Conservation (phyloP, 2,329 filamentous ascomycete species). For the Aspergillus fructus region DNA sequence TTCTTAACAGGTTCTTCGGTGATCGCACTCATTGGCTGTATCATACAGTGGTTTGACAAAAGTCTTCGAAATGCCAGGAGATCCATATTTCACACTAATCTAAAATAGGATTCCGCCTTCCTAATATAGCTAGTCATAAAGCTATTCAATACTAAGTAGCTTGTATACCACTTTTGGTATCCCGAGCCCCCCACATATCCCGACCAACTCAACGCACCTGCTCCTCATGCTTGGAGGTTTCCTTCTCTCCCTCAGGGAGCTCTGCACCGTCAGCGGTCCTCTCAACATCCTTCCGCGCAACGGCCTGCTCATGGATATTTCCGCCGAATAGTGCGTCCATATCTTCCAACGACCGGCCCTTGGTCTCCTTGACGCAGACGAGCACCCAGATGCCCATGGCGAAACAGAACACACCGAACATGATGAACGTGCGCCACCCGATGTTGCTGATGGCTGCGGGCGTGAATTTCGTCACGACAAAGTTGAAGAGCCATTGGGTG, state of each 20-base stretch:
- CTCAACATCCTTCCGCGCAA: neutral
- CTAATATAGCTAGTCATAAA: too few relatives aligned
- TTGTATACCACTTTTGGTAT: too few relatives aligned
- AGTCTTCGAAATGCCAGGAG: too few relatives aligned
- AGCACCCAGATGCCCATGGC: slow-evolving; percentile 26
- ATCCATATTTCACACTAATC: too few relatives aligned
- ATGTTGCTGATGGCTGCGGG: slow-evolving; percentile 35
- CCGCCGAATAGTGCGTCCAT: slow-evolving; percentile 56
- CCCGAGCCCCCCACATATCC: too few relatives aligned
- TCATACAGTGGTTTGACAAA: too few relatives aligned
- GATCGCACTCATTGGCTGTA: too few relatives aligned
- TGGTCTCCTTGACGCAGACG: slow-evolving; percentile 56
- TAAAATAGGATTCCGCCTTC: too few relatives aligned
- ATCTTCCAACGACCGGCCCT: slow-evolving; percentile 55
- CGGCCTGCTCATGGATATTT: neutral
- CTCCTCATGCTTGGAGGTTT: neutral
- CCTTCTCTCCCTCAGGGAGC: neutral
- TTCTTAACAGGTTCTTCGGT: too few relatives aligned
- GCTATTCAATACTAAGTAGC: too few relatives aligned
- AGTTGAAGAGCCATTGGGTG: slow-evolving; percentile 44
- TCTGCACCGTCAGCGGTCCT: neutral
- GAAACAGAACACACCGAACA: slow-evolving; percentile 43
- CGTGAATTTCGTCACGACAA: slow-evolving; percentile 43
- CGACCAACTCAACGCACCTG: neutral
- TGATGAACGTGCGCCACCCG: slow-evolving; percentile 34